phyloP scores from a whole-genome alignment of 129 eudicot species.

The Tanacetum coccineum region DNA sequence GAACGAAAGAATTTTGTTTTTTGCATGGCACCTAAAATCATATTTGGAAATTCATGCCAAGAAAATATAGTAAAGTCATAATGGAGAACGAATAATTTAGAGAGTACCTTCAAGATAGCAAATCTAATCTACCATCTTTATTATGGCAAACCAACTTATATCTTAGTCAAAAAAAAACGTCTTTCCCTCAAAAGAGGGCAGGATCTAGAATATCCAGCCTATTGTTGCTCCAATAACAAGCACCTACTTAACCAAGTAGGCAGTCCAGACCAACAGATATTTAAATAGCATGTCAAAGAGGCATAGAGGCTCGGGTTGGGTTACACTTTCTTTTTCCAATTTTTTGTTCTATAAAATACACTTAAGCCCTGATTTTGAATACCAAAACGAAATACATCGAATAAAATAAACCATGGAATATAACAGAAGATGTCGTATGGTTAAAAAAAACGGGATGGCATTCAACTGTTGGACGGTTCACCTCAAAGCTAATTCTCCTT shows the following conservation, averaged over 20 bases:
- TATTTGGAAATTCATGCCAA: not conserved
- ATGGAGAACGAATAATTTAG: not conserved
- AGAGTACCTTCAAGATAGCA: constrained; percentile 78
- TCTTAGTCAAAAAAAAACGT: constrained; percentile 92
- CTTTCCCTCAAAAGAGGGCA: constrained; percentile 92
- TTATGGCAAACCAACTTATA: constrained; percentile 93
- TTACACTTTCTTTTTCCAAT: too few species aligned
- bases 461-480: too few species aligned
- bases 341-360: too few species aligned
- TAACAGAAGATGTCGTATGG: too few species aligned
- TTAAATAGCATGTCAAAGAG: too few species aligned
- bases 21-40: constrained; percentile 75
- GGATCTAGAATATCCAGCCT: constrained; percentile 97
- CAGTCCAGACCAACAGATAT: not conserved
- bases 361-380: too few species aligned
- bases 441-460: too few species aligned
- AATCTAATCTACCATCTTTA: constrained; percentile 86
- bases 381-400: not conserved
- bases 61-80: constrained; percentile 17
- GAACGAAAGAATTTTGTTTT: constrained; percentile 81
- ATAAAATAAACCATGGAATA: not conserved
- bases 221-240: constrained; percentile 88
- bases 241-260: constrained; percentile 41
- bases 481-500: too few species aligned
- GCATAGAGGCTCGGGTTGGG: too few species aligned